Evolutionary conservation across 2,329 filamentous ascomycete genomes (phyloP).

Genomic region (Escovopsis sp.): DNA sequence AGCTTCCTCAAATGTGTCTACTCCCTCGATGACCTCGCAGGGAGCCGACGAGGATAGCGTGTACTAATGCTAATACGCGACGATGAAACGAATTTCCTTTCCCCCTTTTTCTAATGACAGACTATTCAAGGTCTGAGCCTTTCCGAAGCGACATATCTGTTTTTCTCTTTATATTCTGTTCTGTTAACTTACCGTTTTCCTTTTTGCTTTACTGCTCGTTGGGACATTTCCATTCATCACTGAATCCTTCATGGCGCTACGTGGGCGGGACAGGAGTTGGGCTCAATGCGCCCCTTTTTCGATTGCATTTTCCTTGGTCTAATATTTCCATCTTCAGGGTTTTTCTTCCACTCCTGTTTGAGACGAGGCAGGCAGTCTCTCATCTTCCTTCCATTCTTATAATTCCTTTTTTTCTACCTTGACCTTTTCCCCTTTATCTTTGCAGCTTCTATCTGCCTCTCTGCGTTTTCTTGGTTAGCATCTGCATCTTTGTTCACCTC

Average conservation of each 20-base stretch:
- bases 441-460: conserved; percentile 5
- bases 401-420: too few relatives aligned
- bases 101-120: conserved; percentile 9
- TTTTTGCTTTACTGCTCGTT: conserved; percentile 6
- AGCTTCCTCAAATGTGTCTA: conserved; percentile 53
- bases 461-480: neutral
- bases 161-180: conserved; percentile 15
- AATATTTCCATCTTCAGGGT: conserved; percentile 5
- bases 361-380: conserved; percentile 22
- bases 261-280: conserved; percentile 16
- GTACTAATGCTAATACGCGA: conserved; percentile 42
- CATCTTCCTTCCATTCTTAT: conserved; percentile 9
- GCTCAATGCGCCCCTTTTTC: conserved; percentile 11
- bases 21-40: conserved; percentile 58
- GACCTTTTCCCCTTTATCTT: neutral
- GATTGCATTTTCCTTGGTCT: conserved; percentile 13
- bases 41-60: conserved; percentile 58
- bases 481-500: conserved; percentile 8
- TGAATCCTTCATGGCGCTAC: conserved; percentile 9
- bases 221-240: conserved; percentile 6
- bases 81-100: conserved; percentile 31
- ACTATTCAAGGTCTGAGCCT: conserved; percentile 3
- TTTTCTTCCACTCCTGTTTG: conserved; percentile 20
- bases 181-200: conserved; percentile 5
- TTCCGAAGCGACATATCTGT: conserved; percentile 8